Conservation (phyloP, 495 filamentous ascomycete genomes). For the Polyplosphaeria fusca region DNA sequence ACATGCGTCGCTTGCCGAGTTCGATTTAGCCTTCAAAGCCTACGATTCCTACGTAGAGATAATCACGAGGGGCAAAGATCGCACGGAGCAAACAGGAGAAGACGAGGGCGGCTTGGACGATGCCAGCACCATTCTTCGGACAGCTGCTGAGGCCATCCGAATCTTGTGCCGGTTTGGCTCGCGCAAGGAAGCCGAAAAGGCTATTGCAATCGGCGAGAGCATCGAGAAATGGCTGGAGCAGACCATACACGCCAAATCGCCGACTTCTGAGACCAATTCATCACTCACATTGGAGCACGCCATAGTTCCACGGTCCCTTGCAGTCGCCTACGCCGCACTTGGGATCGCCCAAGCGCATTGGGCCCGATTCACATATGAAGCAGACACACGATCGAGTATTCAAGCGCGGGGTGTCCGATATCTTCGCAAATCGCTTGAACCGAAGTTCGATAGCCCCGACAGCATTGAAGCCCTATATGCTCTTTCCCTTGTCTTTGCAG, state of each 20-base stretch:
- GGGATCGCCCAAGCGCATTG: conserved; percentile 81
- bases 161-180: conserved; percentile 80
- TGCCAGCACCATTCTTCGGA: conserved; percentile 69
- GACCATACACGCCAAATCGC: conserved; percentile 41
- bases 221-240: conserved; percentile 61
- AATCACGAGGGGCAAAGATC: conserved; percentile 72
- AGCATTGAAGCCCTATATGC: conserved; percentile 74
- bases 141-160: conserved; percentile 70
- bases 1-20: conserved; percentile 80
- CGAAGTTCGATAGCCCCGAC: conserved; percentile 56
- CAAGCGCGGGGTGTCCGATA: conserved; percentile 70
- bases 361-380: conserved; percentile 74
- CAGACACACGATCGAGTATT: conserved; percentile 61
- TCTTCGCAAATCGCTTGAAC: conserved; percentile 66
- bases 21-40: conserved; percentile 79
- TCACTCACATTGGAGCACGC: conserved; percentile 4
- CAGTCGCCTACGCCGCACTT: conserved; percentile 71
- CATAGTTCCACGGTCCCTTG: conserved; percentile 55
- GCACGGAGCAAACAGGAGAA: conserved; percentile 73
- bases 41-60: conserved; percentile 89
- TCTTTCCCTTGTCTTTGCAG: conserved; percentile 73
- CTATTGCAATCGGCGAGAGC: conserved; percentile 59
- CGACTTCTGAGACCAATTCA: conserved; percentile 7
- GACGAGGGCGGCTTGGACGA: conserved; percentile 70
- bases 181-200: conserved; percentile 70